Base-by-base conservation (phyloP, 352 stramenopile genomes). In the Phytophthora colocasiae region DNA sequence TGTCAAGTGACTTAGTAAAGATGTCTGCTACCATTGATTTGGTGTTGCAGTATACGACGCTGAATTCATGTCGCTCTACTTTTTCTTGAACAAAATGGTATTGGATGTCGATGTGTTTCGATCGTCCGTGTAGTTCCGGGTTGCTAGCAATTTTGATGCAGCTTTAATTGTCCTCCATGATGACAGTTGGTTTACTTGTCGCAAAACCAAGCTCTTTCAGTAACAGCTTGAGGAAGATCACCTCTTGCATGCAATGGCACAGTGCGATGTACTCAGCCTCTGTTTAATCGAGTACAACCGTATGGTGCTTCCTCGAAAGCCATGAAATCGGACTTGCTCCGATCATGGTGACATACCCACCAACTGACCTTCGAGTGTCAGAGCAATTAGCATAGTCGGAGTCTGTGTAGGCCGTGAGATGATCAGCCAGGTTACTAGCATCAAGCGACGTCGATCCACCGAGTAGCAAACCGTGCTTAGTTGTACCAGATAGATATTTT, bases 331-430 rank as follows among this genome's bases (percentile, higher is more conserved):
- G 45, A 17, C 27, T 40, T 39, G 0, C 24, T 6, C 45, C 36
- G 15, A 27, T 24, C 11, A 24, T 17, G 11, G 45, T 52, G 12
- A 52, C 6, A 2, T 52, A 52, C 0, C 45, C 45, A 39, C 45
- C 27, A 15, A 24, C 45, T 26, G 45, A 40, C 7, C 45, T 24
- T 6, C 15, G 12, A 26, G 14, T 75, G 48, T 71, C 55, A 15
- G 31, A 22, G 26, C 44, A 77, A 11, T 77, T 68, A 15, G 63
- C 54, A 54, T 69, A 76, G 53, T 76, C 63, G n/a, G n/a, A n/a
- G n/a, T n/a, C n/a, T n/a, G n/a, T n/a, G n/a, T n/a, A n/a, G n/a
- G n/a, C n/a, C n/a, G n/a, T n/a, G n/a, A n/a, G n/a, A n/a, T n/a
- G n/a, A n/a, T n/a, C n/a, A n/a, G n/a, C n/a, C n/a, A n/a, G n/a